phyloP scores from a whole-genome alignment of 2,329 filamentous ascomycete species.

The Trichoderma sp. region DNA sequence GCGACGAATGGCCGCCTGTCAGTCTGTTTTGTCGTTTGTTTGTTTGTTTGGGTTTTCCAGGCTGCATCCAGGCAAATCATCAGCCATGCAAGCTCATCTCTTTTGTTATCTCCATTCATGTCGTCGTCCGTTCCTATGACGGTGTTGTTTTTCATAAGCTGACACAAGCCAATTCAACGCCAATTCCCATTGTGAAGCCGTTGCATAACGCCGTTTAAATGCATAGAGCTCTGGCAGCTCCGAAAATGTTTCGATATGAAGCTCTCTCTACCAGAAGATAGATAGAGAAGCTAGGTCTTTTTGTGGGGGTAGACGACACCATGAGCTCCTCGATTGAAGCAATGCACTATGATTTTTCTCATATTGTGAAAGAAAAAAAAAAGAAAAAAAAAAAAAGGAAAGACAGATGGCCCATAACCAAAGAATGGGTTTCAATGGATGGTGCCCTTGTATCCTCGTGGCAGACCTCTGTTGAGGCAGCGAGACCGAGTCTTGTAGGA shows the following conservation, averaged over 20 bases:
- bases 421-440: background rate
- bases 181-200: background rate
- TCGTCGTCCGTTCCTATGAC: constrained; percentile 24
- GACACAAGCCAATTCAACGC: constrained; percentile 5
- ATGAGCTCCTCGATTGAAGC: background rate
- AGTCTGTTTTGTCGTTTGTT: constrained; percentile 12
- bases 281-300: constrained; percentile 17
- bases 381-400: background rate
- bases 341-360: constrained; percentile 24
- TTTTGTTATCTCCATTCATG: constrained; percentile 22
- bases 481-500: constrained; percentile 20
- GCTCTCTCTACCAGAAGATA: background rate
- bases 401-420: background rate
- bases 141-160: background rate
- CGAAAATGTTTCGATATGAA: background rate
- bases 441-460: constrained; percentile 19
- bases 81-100: constrained; percentile 18
- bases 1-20: constrained; percentile 1
- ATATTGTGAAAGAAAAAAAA: constrained; percentile 25
- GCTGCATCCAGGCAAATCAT: constrained; percentile 18
- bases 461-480: constrained; percentile 23
- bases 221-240: background rate
- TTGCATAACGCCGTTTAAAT: constrained; percentile 11
- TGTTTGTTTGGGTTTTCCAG: constrained; percentile 19
- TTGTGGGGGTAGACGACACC: constrained; percentile 21